Evolutionary conservation across 1,139 yeast species (phyloP).

Genomic region (Saccharomyces pastorianus): DNA sequence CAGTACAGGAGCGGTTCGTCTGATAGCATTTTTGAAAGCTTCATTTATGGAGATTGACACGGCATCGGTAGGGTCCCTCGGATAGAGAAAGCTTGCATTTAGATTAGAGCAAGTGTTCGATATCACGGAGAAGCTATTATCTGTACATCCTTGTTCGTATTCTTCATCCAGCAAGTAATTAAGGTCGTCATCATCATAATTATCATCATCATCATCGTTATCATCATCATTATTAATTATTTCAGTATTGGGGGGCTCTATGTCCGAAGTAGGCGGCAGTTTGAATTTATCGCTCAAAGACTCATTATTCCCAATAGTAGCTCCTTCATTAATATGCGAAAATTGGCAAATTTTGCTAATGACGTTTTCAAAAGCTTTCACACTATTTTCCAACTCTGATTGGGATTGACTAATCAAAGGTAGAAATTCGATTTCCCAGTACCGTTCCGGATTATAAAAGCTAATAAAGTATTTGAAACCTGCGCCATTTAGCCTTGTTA

Average conservation of each 20-base stretch:
- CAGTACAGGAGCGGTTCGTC: not conserved
- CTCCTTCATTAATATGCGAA: not conserved
- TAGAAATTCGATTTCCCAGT: slow-evolving; percentile 28
- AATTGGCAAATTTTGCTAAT: slow-evolving; percentile 21
- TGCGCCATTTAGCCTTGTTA: slow-evolving; percentile 12
- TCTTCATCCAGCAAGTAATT: slow-evolving; percentile 21
- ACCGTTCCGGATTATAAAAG: slow-evolving; percentile 27
- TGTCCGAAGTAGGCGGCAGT: not conserved
- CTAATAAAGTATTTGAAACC: slow-evolving; percentile 14
- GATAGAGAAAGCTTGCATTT: not conserved
- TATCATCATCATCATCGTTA: slow-evolving; percentile 5
- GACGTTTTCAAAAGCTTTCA: slow-evolving; percentile 18
- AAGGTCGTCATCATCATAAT: slow-evolving; percentile 14
- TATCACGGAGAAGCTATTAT: not conserved
- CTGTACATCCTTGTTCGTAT: slow-evolving; percentile 3
- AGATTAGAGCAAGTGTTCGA: not conserved
- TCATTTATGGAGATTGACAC: not conserved
- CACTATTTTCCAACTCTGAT: slow-evolving; percentile 2
- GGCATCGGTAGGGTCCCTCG: not conserved
- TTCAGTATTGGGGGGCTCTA: not conserved
- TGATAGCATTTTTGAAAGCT: slow-evolving; percentile 1
- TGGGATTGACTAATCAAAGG: slow-evolving; percentile 4
- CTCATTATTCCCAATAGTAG: not conserved
- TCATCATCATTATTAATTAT: slow-evolving; percentile 6
- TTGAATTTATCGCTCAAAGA: slow-evolving; percentile 1